Evolutionary conservation across 352 stramenopile genomes (phyloP), one percentile per base, ranked within the genome.

Genomic region (Globisporangium emineosum): DNA sequence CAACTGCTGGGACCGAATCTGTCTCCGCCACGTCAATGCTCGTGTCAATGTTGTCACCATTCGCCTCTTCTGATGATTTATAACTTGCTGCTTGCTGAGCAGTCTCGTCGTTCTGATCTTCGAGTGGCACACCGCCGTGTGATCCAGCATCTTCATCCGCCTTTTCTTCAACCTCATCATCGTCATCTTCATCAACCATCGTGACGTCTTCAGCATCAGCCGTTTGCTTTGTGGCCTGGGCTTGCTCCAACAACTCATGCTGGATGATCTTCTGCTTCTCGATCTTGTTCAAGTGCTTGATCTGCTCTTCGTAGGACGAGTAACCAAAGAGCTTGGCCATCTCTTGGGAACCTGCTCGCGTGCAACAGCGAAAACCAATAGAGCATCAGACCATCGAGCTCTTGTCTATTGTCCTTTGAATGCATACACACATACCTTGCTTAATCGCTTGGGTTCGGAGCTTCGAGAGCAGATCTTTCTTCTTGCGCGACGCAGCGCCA

Each of bases 241-340:
- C 54, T 23, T 72, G 64, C 25, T 83, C 68, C 57, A 80, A 70
- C 55, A 73, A 51, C 53, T 84, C 79, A 42, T 76, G 69, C 61
- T 83, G 56, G 9, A 77, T 55, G 45, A 94, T 86, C 61, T 83
- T 86, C 55, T 70, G 65, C 66, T 83, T 78, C 43, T 94, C 86
- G 6, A 86, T 68, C 63, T 80, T 70, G 53, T 92, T 88, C 47
- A 94, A 53, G 25, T 86, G 51, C 65, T 83, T 69, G 12, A 92
- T 56, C 57, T 93, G 86, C 50, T 90, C 79, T 49, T 91, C 79
- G 60, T 87, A 89, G 51, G 67, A 92, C 21, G 62, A 57, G 64
- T 91, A 92, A 4, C 86, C 86, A 63, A 95, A 93, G 5, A 91
- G 35, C 67, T 90, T 90, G 66, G 86, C 86, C 70, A 83, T 83